phyloP scores from a whole-genome alignment of 1,139 yeast species.

The Hemisphaericaspora xylanilytica region DNA sequence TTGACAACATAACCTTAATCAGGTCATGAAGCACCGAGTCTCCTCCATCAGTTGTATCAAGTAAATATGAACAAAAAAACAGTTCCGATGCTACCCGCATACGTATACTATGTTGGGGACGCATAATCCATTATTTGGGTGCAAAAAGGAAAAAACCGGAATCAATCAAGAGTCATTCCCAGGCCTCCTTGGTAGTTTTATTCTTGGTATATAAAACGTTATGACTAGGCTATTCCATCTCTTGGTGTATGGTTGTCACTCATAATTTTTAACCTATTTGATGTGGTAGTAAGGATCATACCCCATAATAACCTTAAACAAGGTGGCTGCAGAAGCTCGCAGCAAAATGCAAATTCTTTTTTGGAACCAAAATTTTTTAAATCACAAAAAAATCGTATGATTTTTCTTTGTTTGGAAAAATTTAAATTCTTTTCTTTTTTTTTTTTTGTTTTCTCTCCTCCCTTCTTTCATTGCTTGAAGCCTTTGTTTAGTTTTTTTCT shows the following conservation, averaged over 20 bases:
- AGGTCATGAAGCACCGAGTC: not conserved
- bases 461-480: not conserved
- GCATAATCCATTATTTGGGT: not conserved
- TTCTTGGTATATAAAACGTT: no score
- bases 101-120: not conserved
- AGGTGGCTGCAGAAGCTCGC: not conserved
- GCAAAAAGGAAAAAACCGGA: not conserved
- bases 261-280: no score
- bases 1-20: not conserved
- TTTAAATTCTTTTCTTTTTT: not conserved
- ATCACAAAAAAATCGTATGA: constrained; percentile 8
- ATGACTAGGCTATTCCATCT: no score
- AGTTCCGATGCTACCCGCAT: not conserved
- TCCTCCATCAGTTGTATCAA: no score
- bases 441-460: not conserved
- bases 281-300: no score
- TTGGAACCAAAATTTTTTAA: not conserved
- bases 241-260: no score
- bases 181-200: not conserved
- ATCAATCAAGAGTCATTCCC: not conserved
- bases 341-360: not conserved
- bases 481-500: no score
- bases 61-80: no score
- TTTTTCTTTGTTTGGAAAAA: constrained; percentile 1
- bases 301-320: not conserved